These are phyloP conservation scores for Auriscalpium orientale DNA, from an alignment of 768 basidiomycete genomes.

Conservation along the genomic window DNA sequence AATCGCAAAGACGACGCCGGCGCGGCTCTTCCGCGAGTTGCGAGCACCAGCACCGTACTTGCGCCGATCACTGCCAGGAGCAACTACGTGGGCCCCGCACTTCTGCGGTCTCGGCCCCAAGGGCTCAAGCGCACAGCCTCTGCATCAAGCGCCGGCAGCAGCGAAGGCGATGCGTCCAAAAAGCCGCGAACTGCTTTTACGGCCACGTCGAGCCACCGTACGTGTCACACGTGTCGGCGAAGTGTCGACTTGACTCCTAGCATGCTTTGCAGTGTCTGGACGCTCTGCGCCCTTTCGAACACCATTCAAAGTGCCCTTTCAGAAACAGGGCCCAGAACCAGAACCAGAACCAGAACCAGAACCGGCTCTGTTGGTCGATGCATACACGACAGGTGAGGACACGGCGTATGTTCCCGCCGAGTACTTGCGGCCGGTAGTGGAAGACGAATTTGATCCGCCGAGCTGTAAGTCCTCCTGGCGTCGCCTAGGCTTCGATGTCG, in stretches of 20 bases:
- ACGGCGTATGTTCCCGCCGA: not conserved
- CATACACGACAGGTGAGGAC: not conserved
- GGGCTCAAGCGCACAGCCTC: constrained; percentile 7
- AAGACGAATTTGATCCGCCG: not conserved
- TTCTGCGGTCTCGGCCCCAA: constrained; percentile 8
- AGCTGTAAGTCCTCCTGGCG: not conserved
- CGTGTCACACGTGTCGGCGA: not conserved
- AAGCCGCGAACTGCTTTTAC: constrained; percentile 2
- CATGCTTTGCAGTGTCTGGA: not conserved
- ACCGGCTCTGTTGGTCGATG: not conserved
- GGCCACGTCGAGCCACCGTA: not conserved
- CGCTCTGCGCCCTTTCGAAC: constrained; percentile 18
- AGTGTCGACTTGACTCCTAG: constrained; percentile 5
- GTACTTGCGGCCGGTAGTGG: not conserved
- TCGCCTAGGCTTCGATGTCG: not conserved
- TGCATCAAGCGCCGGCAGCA: not conserved
- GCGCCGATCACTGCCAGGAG: constrained; percentile 9
- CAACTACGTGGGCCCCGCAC: constrained; percentile 9
- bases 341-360: not conserved
- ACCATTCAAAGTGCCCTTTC: constrained; percentile 25
- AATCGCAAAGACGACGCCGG: not conserved
- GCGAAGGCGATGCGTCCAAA: constrained; percentile 2
- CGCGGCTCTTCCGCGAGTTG: constrained; percentile 1
- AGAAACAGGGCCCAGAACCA: not conserved
- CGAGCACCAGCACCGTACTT: constrained; percentile 10